Evolutionary conservation across 2,329 filamentous ascomycete species (phyloP).

Genomic region (Fusarium mexicanum): DNA sequence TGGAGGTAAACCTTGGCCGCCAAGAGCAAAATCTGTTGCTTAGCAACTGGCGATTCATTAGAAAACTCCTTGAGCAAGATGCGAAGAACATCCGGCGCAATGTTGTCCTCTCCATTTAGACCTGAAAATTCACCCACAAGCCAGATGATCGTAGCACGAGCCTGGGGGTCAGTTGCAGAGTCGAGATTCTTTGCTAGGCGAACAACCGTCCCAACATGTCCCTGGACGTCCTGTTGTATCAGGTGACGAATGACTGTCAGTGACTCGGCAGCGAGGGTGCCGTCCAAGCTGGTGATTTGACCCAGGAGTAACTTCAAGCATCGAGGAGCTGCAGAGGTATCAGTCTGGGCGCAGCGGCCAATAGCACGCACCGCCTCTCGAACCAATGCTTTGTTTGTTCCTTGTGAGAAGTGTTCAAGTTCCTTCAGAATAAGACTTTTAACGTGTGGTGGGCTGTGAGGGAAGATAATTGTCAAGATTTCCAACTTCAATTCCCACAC

Average conservation of each 20-base stretch:
- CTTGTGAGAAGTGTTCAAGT: conserved; percentile 89
- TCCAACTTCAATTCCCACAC: conserved; percentile 95
- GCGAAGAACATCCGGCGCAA: conserved; percentile 90
- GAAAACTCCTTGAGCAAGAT: conserved; percentile 88
- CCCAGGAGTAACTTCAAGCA: conserved; percentile 85
- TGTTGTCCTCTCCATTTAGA: conserved; percentile 81
- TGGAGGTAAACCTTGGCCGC: conserved; percentile 98
- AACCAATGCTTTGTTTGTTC: conserved; percentile 77
- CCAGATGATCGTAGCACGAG: conserved; percentile 96
- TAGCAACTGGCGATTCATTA: conserved; percentile 84
- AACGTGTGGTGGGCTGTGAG: conserved; percentile 76
- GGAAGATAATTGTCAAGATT: conserved; percentile 89
- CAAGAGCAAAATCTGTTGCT: conserved; percentile 89
- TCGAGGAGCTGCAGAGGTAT: conserved; percentile 74
- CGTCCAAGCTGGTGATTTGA: conserved; percentile 89
- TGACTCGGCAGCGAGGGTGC: conserved; percentile 88
- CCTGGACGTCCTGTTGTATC: conserved; percentile 87
- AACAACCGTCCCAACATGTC: conserved; percentile 86
- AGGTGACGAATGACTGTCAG: conserved; percentile 94
- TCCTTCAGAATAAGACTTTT: conserved; percentile 92
- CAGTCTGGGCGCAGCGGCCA: conserved; percentile 88
- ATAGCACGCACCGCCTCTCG: conserved; percentile 92
- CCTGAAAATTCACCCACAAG: conserved; percentile 94
- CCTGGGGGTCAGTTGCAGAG: conserved; percentile 84
- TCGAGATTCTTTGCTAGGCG: conserved; percentile 91